Percentiles rank a stretch among this genome's conserved stretches.
These are phyloP conservation scores for Fusarium sambucinum DNA, from an alignment of 2,329 filamentous ascomycete species.

Conservation along the genomic window DNA sequence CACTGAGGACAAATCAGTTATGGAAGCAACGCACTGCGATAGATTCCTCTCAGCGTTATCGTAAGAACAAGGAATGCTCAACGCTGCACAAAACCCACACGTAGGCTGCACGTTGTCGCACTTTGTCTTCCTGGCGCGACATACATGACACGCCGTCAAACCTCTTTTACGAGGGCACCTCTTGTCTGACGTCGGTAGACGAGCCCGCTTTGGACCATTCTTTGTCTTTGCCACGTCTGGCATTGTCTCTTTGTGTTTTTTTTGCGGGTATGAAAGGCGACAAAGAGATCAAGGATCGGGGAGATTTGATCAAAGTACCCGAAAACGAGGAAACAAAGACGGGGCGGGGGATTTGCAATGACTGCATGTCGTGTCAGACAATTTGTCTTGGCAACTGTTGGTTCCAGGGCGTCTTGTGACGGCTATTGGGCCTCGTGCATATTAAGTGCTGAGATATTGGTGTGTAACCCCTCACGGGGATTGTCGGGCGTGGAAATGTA, in stretches of 20 bases:
- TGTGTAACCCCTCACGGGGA: constrained; percentile 38
- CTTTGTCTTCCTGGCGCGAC: constrained; percentile 54
- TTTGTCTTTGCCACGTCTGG: constrained; percentile 3
- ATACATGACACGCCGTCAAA: constrained; percentile 53
- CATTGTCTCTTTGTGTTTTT: not conserved
- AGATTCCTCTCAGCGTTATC: constrained; percentile 46
- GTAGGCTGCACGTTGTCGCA: constrained; percentile 55
- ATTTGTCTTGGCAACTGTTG: constrained; percentile 17
- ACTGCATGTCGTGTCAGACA: not conserved
- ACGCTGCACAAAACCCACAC: constrained; percentile 53
- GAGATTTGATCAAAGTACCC: constrained; percentile 29
- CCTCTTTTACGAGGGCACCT: constrained; percentile 51
- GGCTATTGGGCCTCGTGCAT: constrained; percentile 10
- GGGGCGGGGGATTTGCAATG: not conserved
- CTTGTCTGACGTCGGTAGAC: constrained; percentile 33
- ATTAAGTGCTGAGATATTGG: not conserved
- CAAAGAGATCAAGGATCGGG: constrained; percentile 28
- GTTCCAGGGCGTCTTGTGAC: constrained; percentile 1
- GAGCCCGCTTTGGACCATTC: constrained; percentile 29
- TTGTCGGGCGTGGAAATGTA: constrained; percentile 22
- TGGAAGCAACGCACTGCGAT: constrained; percentile 43
- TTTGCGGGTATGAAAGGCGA: not conserved
- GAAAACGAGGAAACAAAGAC: constrained; percentile 5
- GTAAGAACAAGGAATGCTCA: constrained; percentile 53
- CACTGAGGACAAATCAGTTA: fast-evolving